These are phyloP conservation scores for Plasmopara halstedii DNA, from an alignment of 352 stramenopile genomes.

Conservation along the genomic window DNA sequence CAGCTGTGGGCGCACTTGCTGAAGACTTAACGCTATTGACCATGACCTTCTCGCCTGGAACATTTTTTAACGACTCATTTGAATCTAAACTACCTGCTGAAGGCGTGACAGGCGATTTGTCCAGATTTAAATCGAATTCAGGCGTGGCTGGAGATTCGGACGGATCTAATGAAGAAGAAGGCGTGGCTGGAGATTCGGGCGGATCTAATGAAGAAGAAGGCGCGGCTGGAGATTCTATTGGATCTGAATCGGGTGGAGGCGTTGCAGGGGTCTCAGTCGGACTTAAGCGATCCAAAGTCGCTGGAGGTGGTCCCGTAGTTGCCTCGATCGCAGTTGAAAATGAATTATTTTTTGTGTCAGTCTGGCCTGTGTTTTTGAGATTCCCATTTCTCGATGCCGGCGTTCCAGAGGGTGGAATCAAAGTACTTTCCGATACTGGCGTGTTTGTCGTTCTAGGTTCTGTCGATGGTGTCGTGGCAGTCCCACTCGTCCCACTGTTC, in stretches of 20 bases:
- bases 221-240: not conserved
- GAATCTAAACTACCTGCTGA: not conserved
- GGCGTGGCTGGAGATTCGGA: constrained; percentile 7
- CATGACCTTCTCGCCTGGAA: constrained; percentile 3
- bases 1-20: constrained; percentile 14
- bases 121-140: not conserved
- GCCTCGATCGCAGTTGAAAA: not conserved
- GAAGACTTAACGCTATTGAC: constrained; percentile 4
- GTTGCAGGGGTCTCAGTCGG: constrained; percentile 5
- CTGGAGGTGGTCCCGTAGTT: not conserved
- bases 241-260: not conserved
- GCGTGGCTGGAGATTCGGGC: no score
- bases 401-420: not conserved
- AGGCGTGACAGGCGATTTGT: not conserved
- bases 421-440: not conserved
- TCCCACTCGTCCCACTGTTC: constrained; percentile 4
- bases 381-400: not conserved
- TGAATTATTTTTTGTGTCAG: not conserved
- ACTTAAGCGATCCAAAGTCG: not conserved
- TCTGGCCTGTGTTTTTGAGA: constrained; percentile 2
- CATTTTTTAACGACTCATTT: not conserved
- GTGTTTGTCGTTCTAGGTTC: constrained; percentile 2
- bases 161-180: no score
- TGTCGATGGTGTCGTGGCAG: constrained; percentile 4
- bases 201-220: no score